phyloP scores from a whole-genome alignment of 495 filamentous ascomycete genomes.

The Xylaria venustula region DNA sequence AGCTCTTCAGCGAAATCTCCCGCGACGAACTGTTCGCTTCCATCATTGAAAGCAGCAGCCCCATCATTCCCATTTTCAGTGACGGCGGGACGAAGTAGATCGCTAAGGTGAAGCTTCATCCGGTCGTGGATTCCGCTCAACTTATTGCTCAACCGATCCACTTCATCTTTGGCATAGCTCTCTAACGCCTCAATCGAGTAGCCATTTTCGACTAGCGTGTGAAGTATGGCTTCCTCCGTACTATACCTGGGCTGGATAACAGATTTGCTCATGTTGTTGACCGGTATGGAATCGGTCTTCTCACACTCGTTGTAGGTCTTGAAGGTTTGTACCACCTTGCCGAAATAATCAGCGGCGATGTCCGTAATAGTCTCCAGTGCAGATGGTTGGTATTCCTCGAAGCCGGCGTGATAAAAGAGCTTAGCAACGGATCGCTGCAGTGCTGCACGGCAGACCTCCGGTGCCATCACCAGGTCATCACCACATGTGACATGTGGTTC shows the following conservation, averaged over 20 bases:
- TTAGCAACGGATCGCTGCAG: constrained; percentile 89
- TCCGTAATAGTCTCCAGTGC: constrained; percentile 90
- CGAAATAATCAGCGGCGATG: constrained; percentile 85
- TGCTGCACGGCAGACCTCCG: constrained; percentile 74
- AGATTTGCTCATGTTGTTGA: constrained; percentile 14
- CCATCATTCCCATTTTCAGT: constrained; percentile 79
- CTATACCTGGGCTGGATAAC: constrained; percentile 63
- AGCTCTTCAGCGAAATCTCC: constrained; percentile 98
- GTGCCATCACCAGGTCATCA: constrained; percentile 80
- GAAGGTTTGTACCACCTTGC: constrained; percentile 74
- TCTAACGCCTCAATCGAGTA: constrained; percentile 80
- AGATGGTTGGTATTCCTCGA: constrained; percentile 95
- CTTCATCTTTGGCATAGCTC: constrained; percentile 87
- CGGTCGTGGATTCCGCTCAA: constrained; percentile 84
- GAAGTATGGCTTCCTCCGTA: constrained; percentile 80
- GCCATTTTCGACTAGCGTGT: constrained; percentile 79
- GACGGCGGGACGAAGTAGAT: constrained; percentile 87
- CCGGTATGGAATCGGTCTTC: constrained; percentile 52
- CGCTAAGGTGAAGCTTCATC: constrained; percentile 84
- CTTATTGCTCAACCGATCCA: constrained; percentile 84
- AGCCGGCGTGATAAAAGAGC: constrained; percentile 94
- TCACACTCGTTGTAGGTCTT: constrained; percentile 81
- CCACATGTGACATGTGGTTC: constrained; percentile 84
- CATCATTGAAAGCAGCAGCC: constrained; percentile 87
- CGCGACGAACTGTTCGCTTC: constrained; percentile 93